phyloP scores from a whole-genome alignment of 2,329 filamentous ascomycete genomes.

The Aspergillus phoenicis region DNA sequence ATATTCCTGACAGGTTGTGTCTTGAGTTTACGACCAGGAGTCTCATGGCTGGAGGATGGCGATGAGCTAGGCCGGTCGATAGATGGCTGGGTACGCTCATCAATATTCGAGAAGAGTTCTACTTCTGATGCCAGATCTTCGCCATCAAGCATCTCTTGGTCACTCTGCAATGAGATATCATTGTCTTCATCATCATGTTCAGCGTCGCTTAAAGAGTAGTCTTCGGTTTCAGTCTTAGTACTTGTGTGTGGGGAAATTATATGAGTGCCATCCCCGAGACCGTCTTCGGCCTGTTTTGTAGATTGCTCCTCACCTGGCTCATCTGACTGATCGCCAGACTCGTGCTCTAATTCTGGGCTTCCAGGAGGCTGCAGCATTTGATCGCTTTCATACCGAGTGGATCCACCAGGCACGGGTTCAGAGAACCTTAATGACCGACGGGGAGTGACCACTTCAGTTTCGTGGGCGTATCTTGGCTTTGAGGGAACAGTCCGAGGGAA shows the following conservation, averaged over 20 bases:
- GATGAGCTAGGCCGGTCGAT: background rate
- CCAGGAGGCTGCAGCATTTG: background rate
- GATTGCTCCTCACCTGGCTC: background rate
- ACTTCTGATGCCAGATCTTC: constrained; percentile 2
- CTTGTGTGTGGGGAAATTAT: background rate
- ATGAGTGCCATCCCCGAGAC: background rate
- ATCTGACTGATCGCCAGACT: background rate
- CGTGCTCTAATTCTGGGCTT: background rate
- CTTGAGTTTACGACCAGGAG: background rate
- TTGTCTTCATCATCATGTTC: background rate
- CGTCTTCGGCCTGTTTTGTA: background rate
- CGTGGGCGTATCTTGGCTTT: background rate
- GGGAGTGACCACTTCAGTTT: background rate
- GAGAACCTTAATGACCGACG: background rate
- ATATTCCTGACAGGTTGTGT: background rate
- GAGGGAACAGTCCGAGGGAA: background rate
- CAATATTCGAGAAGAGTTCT: constrained; percentile 13
- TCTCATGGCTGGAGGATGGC: background rate
- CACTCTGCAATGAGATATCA: background rate
- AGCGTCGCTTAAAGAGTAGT: background rate
- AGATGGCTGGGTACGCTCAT: too few species aligned
- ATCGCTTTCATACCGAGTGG: background rate
- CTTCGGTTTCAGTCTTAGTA: background rate
- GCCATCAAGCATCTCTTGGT: constrained; percentile 3
- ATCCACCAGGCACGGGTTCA: background rate